Evolutionary conservation across 306 rosid genomes (phyloP).

Genomic region (Vicia faba): DNA sequence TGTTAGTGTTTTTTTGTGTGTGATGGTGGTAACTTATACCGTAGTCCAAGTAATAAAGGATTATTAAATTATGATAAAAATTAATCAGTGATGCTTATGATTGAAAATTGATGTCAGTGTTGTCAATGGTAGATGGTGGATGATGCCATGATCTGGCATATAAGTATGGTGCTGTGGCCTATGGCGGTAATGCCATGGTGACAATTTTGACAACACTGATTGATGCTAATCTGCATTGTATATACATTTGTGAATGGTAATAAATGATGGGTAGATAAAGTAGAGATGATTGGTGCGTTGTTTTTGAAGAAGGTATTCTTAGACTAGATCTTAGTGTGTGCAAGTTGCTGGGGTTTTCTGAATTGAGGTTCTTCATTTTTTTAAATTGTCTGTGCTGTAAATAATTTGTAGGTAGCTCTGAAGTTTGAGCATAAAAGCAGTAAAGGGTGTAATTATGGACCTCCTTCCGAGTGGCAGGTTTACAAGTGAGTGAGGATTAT

Average conservation of each 20-base stretch:
- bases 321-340: constrained; percentile 38
- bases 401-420: constrained; percentile 74
- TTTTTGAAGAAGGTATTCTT: background rate
- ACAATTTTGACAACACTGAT: constrained; percentile 5
- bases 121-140: background rate
- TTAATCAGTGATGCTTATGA: background rate
- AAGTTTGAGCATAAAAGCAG: constrained; percentile 92
- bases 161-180: background rate
- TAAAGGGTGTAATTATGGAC: constrained; percentile 92
- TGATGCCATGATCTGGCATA: background rate
- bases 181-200: too few relatives aligned
- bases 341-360: constrained; percentile 19
- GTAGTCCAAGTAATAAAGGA: background rate
- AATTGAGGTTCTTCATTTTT: constrained; percentile 6
- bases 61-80: background rate
- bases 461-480: constrained; percentile 97
- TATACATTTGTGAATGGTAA: background rate
- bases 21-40: background rate
- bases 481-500: constrained; percentile 66
- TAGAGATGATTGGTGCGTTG: background rate
- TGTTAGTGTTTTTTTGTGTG: constrained; percentile 35
- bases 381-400: constrained; percentile 9
- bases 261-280: background rate
- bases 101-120: background rate
- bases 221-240: background rate